Conservation (phyloP, 768 basidiomycete genomes). For the Collybiopsis luxurians region DNA sequence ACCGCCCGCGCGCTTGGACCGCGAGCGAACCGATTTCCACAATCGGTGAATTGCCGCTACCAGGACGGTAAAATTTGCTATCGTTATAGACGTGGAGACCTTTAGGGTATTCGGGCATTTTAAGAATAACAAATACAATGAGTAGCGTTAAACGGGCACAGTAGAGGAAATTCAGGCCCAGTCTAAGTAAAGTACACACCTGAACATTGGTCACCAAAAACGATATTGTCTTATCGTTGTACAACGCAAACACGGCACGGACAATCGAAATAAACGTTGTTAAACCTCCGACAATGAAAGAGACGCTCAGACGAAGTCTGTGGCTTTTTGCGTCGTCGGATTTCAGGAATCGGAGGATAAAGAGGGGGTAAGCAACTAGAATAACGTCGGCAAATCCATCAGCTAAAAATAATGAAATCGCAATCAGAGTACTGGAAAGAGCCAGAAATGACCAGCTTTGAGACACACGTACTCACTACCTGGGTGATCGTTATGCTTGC, state of each 20-base stretch:
- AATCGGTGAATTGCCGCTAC: not conserved
- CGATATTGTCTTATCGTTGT: not conserved
- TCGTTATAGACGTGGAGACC: not conserved
- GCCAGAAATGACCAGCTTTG: too few species aligned
- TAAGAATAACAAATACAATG: too few species aligned
- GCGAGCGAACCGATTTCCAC: not conserved
- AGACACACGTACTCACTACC: not conserved
- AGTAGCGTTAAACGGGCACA: not conserved
- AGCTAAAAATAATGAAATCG: not conserved
- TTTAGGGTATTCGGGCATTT: too few species aligned
- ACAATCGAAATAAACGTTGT: slow-evolving; percentile 1
- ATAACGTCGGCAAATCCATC: slow-evolving; percentile 2
- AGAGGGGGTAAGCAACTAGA: not conserved
- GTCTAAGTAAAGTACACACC: not conserved
- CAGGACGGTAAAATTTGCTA: not conserved
- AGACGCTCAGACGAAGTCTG: not conserved
- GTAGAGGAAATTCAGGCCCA: too few species aligned
- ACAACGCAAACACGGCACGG: not conserved
- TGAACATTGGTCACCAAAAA: not conserved
- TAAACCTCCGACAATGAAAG: slow-evolving; percentile 1
- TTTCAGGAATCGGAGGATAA: not conserved
- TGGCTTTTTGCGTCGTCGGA: not conserved
- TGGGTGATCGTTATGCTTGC: not conserved
- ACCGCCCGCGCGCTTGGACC: not conserved
- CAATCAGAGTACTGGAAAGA: not conserved